Conservation (phyloP, 371 early-diverging fungal genomes). For the Rhizomucor miehei region DNA sequence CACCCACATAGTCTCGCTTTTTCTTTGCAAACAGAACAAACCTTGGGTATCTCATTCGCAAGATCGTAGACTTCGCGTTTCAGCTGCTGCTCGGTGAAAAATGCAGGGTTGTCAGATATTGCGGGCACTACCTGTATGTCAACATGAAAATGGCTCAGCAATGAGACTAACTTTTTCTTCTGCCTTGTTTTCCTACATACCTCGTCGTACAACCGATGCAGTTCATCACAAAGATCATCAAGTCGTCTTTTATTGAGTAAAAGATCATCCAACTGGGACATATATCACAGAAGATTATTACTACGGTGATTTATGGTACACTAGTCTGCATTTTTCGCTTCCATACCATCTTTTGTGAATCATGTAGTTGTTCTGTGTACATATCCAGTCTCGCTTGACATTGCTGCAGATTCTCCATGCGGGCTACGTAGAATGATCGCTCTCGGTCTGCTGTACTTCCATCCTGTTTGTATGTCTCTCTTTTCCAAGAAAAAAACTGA, state of each 20-base stretch:
- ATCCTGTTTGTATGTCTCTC: conserved; percentile 11
- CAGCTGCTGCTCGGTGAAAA: conserved; percentile 30
- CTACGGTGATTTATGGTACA: background rate
- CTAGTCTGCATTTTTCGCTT: background rate
- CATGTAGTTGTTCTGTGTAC: conserved; percentile 24
- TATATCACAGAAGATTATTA: background rate
- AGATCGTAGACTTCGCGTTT: conserved; percentile 35
- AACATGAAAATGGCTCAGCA: background rate
- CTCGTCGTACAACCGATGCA: conserved; percentile 35
- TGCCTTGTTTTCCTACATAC: too few species aligned
- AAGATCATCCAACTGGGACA: conserved; percentile 26
- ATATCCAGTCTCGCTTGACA: conserved; percentile 22
- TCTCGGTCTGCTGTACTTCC: conserved; percentile 3
- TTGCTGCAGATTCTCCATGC: conserved; percentile 26
- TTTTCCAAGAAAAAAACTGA: background rate
- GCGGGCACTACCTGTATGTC: conserved; percentile 24
- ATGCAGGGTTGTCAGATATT: conserved; percentile 20
- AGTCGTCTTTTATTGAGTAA: conserved; percentile 25
- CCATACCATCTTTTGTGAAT: conserved; percentile 32
- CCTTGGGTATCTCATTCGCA: conserved; percentile 28
- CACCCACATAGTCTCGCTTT: too few species aligned
- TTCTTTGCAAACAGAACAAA: conserved; percentile 8
- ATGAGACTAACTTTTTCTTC: too few species aligned
- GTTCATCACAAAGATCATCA: conserved; percentile 26
- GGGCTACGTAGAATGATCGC: conserved; percentile 8